Evolutionary conservation across 2,329 filamentous ascomycete genomes (phyloP), one percentile per base, ranked within the genome.

Genomic region (Calonectria pauciramosa): DNA sequence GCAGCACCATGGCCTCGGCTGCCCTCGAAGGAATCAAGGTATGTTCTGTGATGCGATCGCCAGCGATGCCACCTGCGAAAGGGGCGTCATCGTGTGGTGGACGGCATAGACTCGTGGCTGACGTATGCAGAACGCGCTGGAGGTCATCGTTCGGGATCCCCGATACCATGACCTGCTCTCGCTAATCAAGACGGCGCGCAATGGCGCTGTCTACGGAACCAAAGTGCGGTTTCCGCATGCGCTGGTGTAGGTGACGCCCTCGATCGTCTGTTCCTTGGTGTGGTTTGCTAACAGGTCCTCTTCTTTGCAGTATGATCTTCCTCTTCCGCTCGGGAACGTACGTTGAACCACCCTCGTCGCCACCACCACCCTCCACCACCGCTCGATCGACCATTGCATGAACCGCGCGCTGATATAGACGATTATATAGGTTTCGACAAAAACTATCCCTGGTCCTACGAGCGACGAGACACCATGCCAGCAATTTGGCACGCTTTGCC

Each of bases 161-260:
- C 90, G 92, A 79, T 95, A 98, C 87, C 95, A 97, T 82, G 95
- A 97, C 81, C 85, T 96, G 71, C 91, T 99, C 76, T 92, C 95
- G 72, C 90, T 99, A 79, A 85, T 98, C 85, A 99, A 99, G 90
- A 95, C 93, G 82, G 94, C 97, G 79, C 95, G 97, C 86, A 99
- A 99, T 92, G 97, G 97, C 85, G 93, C 96, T 78, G 95, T 99
- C 77, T 99, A 99, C 87, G 97, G 97, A 75, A 93, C 95, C 81
- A 99, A 99, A 91, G 95, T 99, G 86, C 96, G 97, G 77, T 99
- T 99, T 88, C 97, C 97, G 78, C 97, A 99, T 88, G 97, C 97
- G 75, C 91, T 99, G 80, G 97, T 99, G 88, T 90, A 86, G 76
- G 88, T 77, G 80, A 28, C 9, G 4, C 30, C 38, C 16, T 18